Percentiles rank a stretch among this genome's conserved stretches.
Evolutionary conservation across 2,329 filamentous ascomycete genomes (phyloP).

Genomic region (Colletotrichum somersetense): DNA sequence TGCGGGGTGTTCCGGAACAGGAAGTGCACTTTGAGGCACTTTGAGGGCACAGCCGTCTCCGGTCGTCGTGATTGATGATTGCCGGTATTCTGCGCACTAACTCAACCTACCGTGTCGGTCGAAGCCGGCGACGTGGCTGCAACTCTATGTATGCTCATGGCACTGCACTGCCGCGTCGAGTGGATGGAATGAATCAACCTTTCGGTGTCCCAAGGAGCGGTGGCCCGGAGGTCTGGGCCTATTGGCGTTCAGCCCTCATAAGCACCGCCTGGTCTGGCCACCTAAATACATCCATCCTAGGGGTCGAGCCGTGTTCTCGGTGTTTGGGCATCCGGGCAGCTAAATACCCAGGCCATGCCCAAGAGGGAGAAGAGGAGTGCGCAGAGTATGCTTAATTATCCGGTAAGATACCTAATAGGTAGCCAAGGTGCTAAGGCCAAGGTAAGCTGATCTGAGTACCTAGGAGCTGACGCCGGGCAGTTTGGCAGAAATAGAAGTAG

Average conservation of each 20-base stretch:
- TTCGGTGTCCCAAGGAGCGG: slow-evolving; percentile 6
- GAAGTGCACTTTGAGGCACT: slow-evolving; percentile 29
- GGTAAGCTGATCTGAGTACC: not conserved
- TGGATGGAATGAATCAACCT: not conserved
- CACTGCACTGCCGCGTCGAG: not conserved
- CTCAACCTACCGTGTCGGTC: not conserved
- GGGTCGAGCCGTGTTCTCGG: slow-evolving; percentile 4
- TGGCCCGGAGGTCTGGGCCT: slow-evolving; percentile 26
- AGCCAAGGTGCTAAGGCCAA: not conserved
- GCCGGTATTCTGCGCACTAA: no score
- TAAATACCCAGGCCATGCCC: not conserved
- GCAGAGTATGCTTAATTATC: not conserved
- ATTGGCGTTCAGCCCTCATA: slow-evolving; percentile 2
- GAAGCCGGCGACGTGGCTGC: slow-evolving; percentile 11
- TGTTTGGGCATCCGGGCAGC: slow-evolving; percentile 14
- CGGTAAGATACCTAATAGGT: not conserved
- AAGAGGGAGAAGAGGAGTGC: not conserved
- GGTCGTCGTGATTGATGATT: slow-evolving; percentile 6
- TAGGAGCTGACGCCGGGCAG: not conserved
- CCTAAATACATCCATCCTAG: no score
- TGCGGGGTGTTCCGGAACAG: slow-evolving; percentile 39
- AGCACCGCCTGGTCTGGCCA: slow-evolving; percentile 1
- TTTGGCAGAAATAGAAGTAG: no score
- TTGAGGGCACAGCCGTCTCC: slow-evolving; percentile 28
- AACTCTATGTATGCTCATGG: slow-evolving; percentile 1